phyloP scores from a whole-genome alignment of 2,329 filamentous ascomycete genomes.

The Ophiostoma quercus region DNA sequence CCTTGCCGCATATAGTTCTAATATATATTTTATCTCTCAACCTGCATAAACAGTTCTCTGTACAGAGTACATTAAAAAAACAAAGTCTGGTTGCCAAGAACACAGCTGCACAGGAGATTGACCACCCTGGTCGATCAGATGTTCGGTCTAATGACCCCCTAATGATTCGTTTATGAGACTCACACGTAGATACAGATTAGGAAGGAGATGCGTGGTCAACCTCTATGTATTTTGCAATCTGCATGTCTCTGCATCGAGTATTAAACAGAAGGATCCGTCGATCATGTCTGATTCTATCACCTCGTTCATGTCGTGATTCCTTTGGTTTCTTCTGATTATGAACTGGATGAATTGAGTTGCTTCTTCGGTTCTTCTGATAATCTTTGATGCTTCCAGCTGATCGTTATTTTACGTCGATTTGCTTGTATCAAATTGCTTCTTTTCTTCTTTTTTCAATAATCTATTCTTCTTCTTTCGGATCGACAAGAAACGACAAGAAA shows the following conservation, averaged over 20 bases:
- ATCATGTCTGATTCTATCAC: not conserved
- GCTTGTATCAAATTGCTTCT: too few relatives aligned
- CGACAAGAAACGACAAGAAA: too few relatives aligned
- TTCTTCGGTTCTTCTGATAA: not conserved
- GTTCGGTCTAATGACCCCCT: slow-evolving; percentile 1
- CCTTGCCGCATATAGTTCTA: too few relatives aligned
- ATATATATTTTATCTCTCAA: too few relatives aligned
- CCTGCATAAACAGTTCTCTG: too few relatives aligned
- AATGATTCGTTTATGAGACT: not conserved
- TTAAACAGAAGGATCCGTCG: not conserved
- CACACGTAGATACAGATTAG: not conserved
- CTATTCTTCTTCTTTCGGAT: too few relatives aligned
- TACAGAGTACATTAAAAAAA: not conserved
- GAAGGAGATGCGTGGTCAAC: slow-evolving; percentile 2
- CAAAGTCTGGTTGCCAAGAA: not conserved
- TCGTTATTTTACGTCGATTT: not conserved
- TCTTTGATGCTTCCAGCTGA: not conserved
- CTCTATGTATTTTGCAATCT: not conserved
- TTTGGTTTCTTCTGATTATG: not conserved
- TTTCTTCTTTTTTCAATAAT: too few relatives aligned
- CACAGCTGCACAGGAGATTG: not conserved
- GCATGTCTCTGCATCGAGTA: not conserved
- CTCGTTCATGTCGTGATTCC: not conserved
- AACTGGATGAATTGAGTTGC: not conserved
- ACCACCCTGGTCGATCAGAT: not conserved